Conservation (phyloP, 2,329 filamentous ascomycete species). For the Penicillium palitans region DNA sequence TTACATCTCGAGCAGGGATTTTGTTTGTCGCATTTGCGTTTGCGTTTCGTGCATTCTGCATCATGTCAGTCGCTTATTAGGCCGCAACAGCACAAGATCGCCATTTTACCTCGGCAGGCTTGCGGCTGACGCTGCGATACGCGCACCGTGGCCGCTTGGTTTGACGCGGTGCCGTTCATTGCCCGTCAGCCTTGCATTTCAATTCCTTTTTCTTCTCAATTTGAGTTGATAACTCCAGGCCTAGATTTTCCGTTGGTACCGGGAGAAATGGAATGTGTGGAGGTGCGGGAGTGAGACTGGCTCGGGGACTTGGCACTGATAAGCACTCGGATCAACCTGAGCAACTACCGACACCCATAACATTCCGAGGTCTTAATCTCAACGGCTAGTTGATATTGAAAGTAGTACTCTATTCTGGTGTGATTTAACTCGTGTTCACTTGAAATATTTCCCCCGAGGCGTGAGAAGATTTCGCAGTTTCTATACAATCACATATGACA, state of each 20-base stretch:
- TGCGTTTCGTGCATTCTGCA: conserved; percentile 30
- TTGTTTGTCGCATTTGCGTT: conserved; percentile 30
- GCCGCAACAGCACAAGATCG: not conserved
- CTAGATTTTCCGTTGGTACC: not conserved
- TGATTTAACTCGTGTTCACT: too few relatives aligned
- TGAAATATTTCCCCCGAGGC: not conserved
- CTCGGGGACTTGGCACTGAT: conserved; percentile 2
- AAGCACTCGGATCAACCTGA: not conserved
- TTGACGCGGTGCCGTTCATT: not conserved
- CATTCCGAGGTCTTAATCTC: not conserved
- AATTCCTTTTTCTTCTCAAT: not conserved
- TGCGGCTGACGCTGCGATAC: conserved; percentile 29
- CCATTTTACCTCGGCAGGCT: conserved; percentile 27
- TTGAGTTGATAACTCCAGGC: not conserved
- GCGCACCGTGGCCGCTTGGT: conserved; percentile 14
- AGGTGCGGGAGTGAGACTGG: not conserved
- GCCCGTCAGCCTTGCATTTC: not conserved
- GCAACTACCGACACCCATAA: not conserved
- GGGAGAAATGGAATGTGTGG: not conserved
- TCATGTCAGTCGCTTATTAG: conserved; percentile 10
- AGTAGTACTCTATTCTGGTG: too few relatives aligned
- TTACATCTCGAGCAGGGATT: conserved; percentile 27
- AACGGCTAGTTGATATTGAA: not conserved
- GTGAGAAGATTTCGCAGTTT: not conserved
- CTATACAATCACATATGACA: not conserved